Percentiles rank a stretch among this genome's conserved stretches.
Evolutionary conservation across 306 rosid species (phyloP).

Genomic region (Benincasa hispida): DNA sequence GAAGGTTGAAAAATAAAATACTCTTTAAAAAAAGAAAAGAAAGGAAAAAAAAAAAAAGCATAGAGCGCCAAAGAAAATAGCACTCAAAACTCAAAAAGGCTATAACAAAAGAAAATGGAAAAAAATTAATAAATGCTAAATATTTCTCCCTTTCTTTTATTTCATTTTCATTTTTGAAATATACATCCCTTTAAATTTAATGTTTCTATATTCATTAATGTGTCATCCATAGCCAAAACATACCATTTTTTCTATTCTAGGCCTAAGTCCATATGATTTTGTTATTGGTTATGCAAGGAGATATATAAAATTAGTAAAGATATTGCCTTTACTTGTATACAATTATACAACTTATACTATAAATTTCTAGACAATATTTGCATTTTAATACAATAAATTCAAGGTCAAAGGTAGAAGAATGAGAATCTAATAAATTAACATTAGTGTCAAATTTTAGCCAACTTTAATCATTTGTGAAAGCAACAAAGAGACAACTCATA

Average conservation of each 20-base stretch:
- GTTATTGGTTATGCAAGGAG: too few relatives aligned
- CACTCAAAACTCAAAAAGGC: neutral
- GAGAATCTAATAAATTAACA: neutral
- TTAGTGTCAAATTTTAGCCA: neutral
- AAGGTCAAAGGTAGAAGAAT: neutral
- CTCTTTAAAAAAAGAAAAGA: neutral
- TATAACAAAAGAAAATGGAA: neutral
- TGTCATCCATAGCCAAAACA: too few relatives aligned
- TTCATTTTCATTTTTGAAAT: too few relatives aligned
- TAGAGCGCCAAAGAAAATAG: neutral
- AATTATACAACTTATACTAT: too few relatives aligned
- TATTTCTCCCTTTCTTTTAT: too few relatives aligned
- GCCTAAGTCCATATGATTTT: too few relatives aligned
- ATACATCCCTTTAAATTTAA: too few relatives aligned
- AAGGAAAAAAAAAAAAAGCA: neutral
- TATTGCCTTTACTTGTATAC: too few relatives aligned
- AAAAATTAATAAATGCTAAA: neutral
- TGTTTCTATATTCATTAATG: too few relatives aligned
- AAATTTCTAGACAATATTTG: neutral
- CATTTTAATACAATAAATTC: neutral
- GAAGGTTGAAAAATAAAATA: neutral
- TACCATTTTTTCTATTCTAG: too few relatives aligned
- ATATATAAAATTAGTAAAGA: too few relatives aligned
- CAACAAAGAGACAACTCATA: neutral
- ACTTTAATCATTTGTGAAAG: neutral